Evolutionary conservation across 1,284 basidiomycete genomes (phyloP).

Genomic region (Boletus smithii): DNA sequence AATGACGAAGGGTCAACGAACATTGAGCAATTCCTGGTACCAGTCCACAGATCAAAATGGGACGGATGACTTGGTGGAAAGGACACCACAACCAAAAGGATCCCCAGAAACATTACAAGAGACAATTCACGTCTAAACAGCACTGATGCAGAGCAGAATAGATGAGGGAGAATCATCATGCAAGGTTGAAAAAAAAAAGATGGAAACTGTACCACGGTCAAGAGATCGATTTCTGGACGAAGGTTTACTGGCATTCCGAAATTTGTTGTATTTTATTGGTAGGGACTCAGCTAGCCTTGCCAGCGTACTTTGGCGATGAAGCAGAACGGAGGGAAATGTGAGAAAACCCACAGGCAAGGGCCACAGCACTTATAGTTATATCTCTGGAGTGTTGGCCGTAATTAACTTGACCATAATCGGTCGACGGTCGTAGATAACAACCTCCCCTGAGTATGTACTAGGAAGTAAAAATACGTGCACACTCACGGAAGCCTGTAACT

Average conservation of each 20-base stretch:
- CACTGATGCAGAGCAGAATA: slow-evolving; percentile 7
- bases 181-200: slow-evolving; percentile 2
- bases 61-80: neutral
- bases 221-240: slow-evolving; percentile 3
- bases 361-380: slow-evolving; percentile 20
- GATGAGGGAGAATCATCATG: slow-evolving; percentile 11
- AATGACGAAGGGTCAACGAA: slow-evolving; percentile 11
- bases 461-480: too few species aligned
- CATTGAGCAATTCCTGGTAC: slow-evolving; percentile 3
- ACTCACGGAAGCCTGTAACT: too few species aligned
- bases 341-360: slow-evolving; percentile 9
- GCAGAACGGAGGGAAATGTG: slow-evolving; percentile 17
- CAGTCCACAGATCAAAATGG: slow-evolving; percentile 2
- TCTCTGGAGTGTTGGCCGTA: neutral
- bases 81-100: neutral
- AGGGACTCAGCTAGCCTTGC: slow-evolving; percentile 1
- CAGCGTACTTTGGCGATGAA: slow-evolving; percentile 9
- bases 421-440: too few species aligned
- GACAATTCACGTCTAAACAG: slow-evolving; percentile 4
- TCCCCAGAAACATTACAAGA: slow-evolving; percentile 2
- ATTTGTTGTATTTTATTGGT: slow-evolving; percentile 15
- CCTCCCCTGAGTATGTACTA: too few species aligned
- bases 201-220: slow-evolving; percentile 18
- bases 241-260: too few species aligned
- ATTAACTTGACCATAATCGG: slow-evolving; percentile 13